Conservation (phyloP, 2,329 filamentous ascomycete species). For the Neonectria coccinea region DNA sequence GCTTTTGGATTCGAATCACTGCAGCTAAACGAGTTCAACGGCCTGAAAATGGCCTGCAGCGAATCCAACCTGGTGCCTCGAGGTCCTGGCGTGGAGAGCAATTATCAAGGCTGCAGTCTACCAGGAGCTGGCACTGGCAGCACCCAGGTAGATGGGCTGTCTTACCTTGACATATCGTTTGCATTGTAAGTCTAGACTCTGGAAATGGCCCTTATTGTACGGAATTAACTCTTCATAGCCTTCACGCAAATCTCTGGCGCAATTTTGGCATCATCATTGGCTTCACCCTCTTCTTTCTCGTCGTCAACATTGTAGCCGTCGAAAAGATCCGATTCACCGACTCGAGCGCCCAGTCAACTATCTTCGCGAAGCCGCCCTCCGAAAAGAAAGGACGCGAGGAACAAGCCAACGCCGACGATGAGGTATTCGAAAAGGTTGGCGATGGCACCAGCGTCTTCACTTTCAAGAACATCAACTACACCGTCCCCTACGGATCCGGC, state of each 20-base stretch:
- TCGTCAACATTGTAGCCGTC: conserved; percentile 17
- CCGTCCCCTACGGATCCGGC: conserved; percentile 63
- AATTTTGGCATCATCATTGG: conserved; percentile 27
- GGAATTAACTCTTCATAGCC: background rate
- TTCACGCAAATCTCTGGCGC: conserved; percentile 26
- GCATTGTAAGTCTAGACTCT: conserved; percentile 14
- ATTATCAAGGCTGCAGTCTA: conserved; percentile 65
- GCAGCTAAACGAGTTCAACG: conserved; percentile 65
- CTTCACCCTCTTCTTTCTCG: conserved; percentile 21
- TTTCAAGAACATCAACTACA: conserved; percentile 77
- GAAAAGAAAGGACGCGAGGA: conserved; percentile 2
- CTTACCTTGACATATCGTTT: conserved; percentile 18
- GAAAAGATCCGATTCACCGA: conserved; percentile 17
- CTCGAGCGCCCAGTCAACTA: conserved; percentile 9
- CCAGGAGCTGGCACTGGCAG: conserved; percentile 63
- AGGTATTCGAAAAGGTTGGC: conserved; percentile 37
- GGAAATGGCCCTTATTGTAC: background rate
- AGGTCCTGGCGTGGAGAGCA: conserved; percentile 52
- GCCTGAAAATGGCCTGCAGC: conserved; percentile 62
- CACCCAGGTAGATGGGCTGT: conserved; percentile 50
- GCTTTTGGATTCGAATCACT: conserved; percentile 73
- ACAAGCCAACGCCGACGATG: conserved; percentile 14
- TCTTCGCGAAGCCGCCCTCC: conserved; percentile 14
- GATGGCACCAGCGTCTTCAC: conserved; percentile 66
- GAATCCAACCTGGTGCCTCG: conserved; percentile 59